Conservation (phyloP, 495 filamentous ascomycete species). For the Penicillium pulvis region DNA sequence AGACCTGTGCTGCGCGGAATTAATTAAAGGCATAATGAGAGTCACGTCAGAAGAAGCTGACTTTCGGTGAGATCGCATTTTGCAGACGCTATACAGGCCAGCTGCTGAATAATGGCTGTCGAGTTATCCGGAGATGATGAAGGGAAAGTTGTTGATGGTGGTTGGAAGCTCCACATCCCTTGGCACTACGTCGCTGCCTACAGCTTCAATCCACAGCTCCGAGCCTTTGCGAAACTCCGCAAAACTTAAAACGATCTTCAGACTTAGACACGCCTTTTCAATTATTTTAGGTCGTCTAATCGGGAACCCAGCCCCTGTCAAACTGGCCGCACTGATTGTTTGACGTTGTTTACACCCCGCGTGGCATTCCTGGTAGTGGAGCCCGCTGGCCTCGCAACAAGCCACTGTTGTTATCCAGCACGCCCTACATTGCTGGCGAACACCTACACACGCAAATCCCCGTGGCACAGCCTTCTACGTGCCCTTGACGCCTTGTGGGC, state of each 20-base stretch:
- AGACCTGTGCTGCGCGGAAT: too few relatives aligned
- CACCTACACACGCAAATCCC: slow-evolving; percentile 2
- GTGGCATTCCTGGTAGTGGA: slow-evolving; percentile 4
- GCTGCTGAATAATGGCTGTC: neutral
- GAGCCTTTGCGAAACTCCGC: neutral
- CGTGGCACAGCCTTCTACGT: slow-evolving; percentile 1
- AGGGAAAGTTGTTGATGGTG: slow-evolving; percentile 1
- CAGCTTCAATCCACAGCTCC: neutral
- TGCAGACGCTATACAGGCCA: neutral
- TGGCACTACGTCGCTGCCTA: slow-evolving; percentile 8
- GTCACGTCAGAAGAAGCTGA: neutral
- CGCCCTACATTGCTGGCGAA: slow-evolving; percentile 26
- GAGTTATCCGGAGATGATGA: neutral
- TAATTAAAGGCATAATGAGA: too few relatives aligned
- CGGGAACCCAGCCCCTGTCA: neutral
- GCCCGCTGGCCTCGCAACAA: slow-evolving; percentile 3
- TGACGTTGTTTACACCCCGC: slow-evolving; percentile 10
- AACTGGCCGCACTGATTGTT: neutral
- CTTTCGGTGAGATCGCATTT: neutral
- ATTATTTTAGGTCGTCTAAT: neutral
- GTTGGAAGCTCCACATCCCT: slow-evolving; percentile 9
- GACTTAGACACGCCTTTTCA: neutral
- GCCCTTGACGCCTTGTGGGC: neutral
- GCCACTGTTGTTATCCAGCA: neutral
- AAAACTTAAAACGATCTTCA: neutral